Base-by-base conservation (phyloP, 208 protist species). In the Wallacemonas sp. region DNA sequence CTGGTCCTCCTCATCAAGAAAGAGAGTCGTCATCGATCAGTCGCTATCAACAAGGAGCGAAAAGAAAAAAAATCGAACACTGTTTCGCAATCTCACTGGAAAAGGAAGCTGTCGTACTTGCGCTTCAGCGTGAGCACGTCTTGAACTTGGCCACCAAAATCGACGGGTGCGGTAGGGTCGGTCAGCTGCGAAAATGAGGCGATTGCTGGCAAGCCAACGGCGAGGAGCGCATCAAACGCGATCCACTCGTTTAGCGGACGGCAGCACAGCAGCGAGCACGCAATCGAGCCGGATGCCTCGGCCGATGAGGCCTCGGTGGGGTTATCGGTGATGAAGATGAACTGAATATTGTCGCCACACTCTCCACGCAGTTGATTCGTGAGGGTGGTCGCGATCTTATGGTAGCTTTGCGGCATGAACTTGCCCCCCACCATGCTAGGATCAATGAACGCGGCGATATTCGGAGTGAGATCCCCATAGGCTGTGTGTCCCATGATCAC, bases 381-480 rank as follows among this genome's bases (percentile, higher is more conserved):
- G 1, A 93, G 49, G 12, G 76, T 17, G 0, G 46, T 47, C 12
- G 86, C 56, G 30, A 96, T 93, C 11, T 76, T 85, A 23, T 30
- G 33, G 70, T 97, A 97, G 46, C 75, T 90, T 24, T 33, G 54
- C 19, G 81, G 57, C 19, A 77, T 71, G n/a, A 86, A 34, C 69
- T 92, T 92, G 14, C 71, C 69, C 4, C 93, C 93, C 6, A 87
- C 83, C 8, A 56, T 81, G 1, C 55, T 80, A 2, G 87, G 82
- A 55, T 98, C 95, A 19, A 94, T 86, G 78, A 96, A 88, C 11
- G 75, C 86, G n/a, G 48, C 30, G 12, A 97, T 70, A 52, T 81
- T 81, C 5, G 81, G 76, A 4, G 80, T 71, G 8, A 98, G 47
- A 48, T 96, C 80, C 6, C 93, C 94, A 32, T 83, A 34, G 6